Conservation (phyloP, 1,139 yeast species). For the Debaryomyces subglobosus region DNA sequence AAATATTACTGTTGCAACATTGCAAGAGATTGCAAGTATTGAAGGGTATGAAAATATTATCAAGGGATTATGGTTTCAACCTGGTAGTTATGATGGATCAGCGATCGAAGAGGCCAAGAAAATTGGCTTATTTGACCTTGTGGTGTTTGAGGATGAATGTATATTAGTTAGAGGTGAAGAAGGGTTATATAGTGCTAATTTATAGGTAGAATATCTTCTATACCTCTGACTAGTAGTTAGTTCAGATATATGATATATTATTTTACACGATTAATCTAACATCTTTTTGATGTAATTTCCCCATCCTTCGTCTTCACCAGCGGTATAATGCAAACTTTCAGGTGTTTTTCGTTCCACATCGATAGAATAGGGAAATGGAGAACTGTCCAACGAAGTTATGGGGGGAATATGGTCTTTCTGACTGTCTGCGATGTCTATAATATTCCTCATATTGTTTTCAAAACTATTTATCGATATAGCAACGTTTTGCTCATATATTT, state of each 20-base stretch:
- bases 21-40: conserved; percentile 43
- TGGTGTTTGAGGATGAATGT: conserved; percentile 66
- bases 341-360: conserved; percentile 25
- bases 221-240: not conserved
- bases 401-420: conserved; percentile 75
- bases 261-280: conserved; percentile 27
- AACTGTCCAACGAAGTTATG: conserved; percentile 63
- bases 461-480: conserved; percentile 39
- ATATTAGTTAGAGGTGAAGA: conserved; percentile 70
- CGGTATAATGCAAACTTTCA: conserved; percentile 13
- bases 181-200: conserved; percentile 43
- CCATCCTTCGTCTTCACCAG: conserved; percentile 41
- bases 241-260: conserved; percentile 1
- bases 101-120: conserved; percentile 47
- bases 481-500: conserved; percentile 16
- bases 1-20: conserved; percentile 49
- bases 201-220: conserved; percentile 15
- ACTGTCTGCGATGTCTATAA: conserved; percentile 54
- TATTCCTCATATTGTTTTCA: conserved; percentile 45
- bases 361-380: conserved; percentile 67
- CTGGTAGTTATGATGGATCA: conserved; percentile 68
- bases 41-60: conserved; percentile 37
- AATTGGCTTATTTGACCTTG: conserved; percentile 45
- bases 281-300: conserved; percentile 54
- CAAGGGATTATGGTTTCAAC: conserved; percentile 79